These are phyloP conservation scores for Paecilomyces dactylethromorphus DNA, from an alignment of 2,329 filamentous ascomycete genomes.

Conservation along the genomic window DNA sequence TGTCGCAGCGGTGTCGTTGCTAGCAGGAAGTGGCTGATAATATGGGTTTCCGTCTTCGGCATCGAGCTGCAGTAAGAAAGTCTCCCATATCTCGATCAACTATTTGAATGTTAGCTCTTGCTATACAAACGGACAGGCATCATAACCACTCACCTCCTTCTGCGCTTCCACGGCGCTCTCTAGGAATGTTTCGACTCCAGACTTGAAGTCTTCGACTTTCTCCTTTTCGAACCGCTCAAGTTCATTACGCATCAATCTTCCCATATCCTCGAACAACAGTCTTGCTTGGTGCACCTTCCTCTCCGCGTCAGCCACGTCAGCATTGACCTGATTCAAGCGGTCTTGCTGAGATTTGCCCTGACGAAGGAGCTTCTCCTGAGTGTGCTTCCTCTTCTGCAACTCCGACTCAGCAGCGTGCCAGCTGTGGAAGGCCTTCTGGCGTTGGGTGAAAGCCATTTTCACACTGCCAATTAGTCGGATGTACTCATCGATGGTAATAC, in stretches of 20 bases:
- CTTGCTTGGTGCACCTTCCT: conserved; percentile 84
- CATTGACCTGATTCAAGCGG: conserved; percentile 81
- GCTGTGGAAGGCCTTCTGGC: conserved; percentile 90
- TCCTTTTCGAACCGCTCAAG: conserved; percentile 91
- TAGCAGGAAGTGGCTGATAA: conserved; percentile 25
- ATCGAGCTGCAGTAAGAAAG: conserved; percentile 92
- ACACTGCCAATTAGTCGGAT: conserved; percentile 92
- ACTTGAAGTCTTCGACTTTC: conserved; percentile 99
- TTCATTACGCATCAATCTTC: conserved; percentile 81
- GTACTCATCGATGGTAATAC: conserved; percentile 97
- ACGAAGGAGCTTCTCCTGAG: conserved; percentile 88
- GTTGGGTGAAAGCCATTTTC: conserved; percentile 85
- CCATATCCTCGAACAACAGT: conserved; percentile 95
- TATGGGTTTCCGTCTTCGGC: conserved; percentile 67
- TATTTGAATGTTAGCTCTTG: conserved; percentile 43
- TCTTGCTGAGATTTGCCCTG: conserved; percentile 97
- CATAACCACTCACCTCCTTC: conserved; percentile 68
- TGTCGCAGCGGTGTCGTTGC: conserved; percentile 9
- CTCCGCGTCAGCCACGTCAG: conserved; percentile 92
- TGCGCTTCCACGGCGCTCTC: conserved; percentile 97
- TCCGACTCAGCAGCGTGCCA: conserved; percentile 92
- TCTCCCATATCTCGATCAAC: conserved; percentile 92
- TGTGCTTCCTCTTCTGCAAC: conserved; percentile 77
- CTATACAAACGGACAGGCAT: not conserved
- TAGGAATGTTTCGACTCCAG: conserved; percentile 91